Base-by-base conservation (phyloP, 2,329 filamentous ascomycete genomes). In the Chalaropsis ovoidea region DNA sequence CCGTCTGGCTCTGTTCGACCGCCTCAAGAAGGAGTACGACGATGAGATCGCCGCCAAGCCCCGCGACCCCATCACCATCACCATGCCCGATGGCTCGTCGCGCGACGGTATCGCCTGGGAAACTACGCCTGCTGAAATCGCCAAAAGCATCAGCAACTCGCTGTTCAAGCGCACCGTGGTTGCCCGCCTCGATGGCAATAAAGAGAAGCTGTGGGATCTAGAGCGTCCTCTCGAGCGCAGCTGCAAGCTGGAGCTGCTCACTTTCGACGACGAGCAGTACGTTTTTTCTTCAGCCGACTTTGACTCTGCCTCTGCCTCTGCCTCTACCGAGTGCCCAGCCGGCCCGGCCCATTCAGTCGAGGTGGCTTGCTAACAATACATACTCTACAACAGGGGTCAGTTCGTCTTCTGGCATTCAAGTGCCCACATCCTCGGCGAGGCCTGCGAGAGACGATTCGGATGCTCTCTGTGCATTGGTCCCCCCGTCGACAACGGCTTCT, bases 331-430 rank as follows among this genome's bases (percentile, higher is more conserved):
- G n/a, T n/a, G n/a, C n/a, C n/a, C n/a, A n/a, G n/a, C n/a, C n/a
- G n/a, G 35, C 4, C 4, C 4, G 4, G 35, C 35, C 35, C 35
- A 7, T 10, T 10, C 5, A 10, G 1, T 39, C n/a, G 15, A 19
- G 4, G 17, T 3, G 15, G 6, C 5, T 35, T 49, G 61, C 61
- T 62, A 62, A 62, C 42, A 15, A 22, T 31, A 62, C 41, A 27
- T n/a, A 22, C 15, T 35, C 17, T n/a, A n/a, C 35, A 47, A 5
- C 58, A 68, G 67, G 77, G 93, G 90, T 72, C 92, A 94, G 78
- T 90, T 90, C 75, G 93, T 97, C 66, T 99, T 96, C 79, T 99
- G 93, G 93, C 94, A 97, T 77, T 95, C 90, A 22, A 93, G 88
- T 72, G 94, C 94, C 56, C 94, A 99, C 75, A 87, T 95, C 69